phyloP scores from a whole-genome alignment of 2,329 filamentous ascomycete species.

The Diaporthe amygdali region DNA sequence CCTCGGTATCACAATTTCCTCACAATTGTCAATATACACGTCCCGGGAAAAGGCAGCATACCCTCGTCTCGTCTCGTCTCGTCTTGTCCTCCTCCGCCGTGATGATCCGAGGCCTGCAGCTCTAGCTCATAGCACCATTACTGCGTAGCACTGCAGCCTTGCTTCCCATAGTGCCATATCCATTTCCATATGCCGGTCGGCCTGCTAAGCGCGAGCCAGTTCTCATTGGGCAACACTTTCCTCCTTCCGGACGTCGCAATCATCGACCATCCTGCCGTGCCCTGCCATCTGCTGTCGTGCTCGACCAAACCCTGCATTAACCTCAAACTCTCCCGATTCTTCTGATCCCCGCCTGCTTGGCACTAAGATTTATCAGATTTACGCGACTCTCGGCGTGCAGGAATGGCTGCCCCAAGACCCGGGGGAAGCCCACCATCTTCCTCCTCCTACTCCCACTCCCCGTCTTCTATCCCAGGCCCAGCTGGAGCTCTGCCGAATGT shows the following conservation, averaged over 20 bases:
- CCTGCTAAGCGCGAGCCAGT: slow-evolving; percentile 1
- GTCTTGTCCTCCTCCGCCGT: not conserved
- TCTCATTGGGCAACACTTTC: not conserved
- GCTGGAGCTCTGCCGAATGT: not conserved
- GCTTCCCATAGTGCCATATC: too few species aligned
- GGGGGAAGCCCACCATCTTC: slow-evolving; percentile 1
- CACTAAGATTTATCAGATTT: not conserved
- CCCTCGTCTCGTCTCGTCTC: too few species aligned
- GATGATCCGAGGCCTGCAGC: slow-evolving; percentile 7
- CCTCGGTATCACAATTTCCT: not conserved
- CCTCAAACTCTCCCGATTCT: not conserved
- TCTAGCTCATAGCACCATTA: not conserved
- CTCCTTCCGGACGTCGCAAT: slow-evolving; percentile 6
- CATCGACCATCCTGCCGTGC: not conserved
- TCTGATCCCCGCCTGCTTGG: not conserved
- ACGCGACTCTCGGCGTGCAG: not conserved
- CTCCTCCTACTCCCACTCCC: not conserved
- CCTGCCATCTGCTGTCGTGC: not conserved
- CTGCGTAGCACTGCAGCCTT: not conserved
- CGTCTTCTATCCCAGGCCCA: not conserved
- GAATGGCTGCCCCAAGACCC: not conserved
- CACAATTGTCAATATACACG: not conserved
- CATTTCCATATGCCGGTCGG: not conserved
- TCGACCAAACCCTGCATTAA: not conserved
- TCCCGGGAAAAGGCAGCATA: not conserved